Conservation (phyloP, 1,139 yeast species). For the Scheffersomyces quercinus region DNA sequence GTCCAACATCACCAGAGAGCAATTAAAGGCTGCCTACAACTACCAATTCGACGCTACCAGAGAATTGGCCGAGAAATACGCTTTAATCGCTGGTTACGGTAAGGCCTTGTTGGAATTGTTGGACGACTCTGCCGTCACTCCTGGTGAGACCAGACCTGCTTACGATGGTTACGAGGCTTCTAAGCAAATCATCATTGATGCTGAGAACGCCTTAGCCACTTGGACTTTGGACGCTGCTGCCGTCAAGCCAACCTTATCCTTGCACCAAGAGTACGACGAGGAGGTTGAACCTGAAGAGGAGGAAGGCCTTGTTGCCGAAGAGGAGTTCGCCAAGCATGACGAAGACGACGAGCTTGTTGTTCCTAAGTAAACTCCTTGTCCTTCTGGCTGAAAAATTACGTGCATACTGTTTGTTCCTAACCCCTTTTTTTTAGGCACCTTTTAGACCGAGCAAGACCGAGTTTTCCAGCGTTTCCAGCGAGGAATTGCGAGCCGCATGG, state of each 20-base stretch:
- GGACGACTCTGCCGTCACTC: slow-evolving; percentile 96
- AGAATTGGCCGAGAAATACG: slow-evolving; percentile 95
- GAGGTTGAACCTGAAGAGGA: slow-evolving; percentile 52
- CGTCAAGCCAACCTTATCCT: slow-evolving; percentile 90
- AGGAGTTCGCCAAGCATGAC: slow-evolving; percentile 44
- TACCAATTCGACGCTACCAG: slow-evolving; percentile 96
- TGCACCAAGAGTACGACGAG: slow-evolving; percentile 74
- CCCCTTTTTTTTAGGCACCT: too few species aligned
- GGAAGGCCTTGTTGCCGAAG: slow-evolving; percentile 49
- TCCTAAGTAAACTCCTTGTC: slow-evolving; percentile 8
- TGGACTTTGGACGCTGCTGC: slow-evolving; percentile 97
- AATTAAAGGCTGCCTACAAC: slow-evolving; percentile 95
- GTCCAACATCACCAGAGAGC: slow-evolving; percentile 96
- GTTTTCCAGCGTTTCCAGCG: too few species aligned
- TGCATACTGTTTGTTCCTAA: too few species aligned
- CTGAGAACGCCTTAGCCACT: slow-evolving; percentile 91
- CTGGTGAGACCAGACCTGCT: slow-evolving; percentile 98
- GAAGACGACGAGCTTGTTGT: slow-evolving; percentile 18
- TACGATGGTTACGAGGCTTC: slow-evolving; percentile 98
- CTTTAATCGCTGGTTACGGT: slow-evolving; percentile 97
- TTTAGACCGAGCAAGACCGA: too few species aligned
- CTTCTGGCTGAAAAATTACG: too few species aligned
- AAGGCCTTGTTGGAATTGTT: slow-evolving; percentile 93
- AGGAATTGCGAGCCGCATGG: too few species aligned
- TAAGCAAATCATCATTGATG: slow-evolving; percentile 95